phyloP scores from a whole-genome alignment of 2,329 filamentous ascomycete species.

The Cadophora sp. region DNA sequence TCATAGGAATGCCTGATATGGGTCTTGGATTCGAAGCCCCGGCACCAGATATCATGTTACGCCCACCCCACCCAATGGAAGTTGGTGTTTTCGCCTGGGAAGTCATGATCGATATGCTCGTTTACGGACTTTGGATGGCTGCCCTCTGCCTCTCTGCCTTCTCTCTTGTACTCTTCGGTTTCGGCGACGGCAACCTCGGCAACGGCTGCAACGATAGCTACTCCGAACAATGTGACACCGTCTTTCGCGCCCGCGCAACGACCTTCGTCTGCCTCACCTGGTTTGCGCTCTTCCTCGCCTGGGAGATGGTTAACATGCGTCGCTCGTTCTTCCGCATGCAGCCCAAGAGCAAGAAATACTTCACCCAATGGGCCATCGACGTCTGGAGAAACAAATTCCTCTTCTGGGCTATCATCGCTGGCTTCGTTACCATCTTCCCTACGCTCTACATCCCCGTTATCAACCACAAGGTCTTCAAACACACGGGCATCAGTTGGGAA shows the following conservation, averaged over 20 bases:
- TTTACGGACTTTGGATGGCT: conserved; percentile 82
- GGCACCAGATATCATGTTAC: conserved; percentile 75
- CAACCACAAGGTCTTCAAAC: conserved; percentile 70
- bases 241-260: conserved; percentile 75
- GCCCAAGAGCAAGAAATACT: conserved; percentile 63
- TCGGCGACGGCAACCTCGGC: conserved; percentile 61
- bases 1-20: conserved; percentile 71
- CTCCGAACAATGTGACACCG: conserved; percentile 60
- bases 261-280: conserved; percentile 78
- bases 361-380: conserved; percentile 71
- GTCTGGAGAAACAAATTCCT: conserved; percentile 77
- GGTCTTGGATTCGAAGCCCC: conserved; percentile 83
- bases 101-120: conserved; percentile 78
- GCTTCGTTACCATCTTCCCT: conserved; percentile 63
- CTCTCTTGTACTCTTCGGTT: conserved; percentile 67
- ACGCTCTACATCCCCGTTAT: conserved; percentile 72
- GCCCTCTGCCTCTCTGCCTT: conserved; percentile 69
- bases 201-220: conserved; percentile 65
- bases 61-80: conserved; percentile 74
- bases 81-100: conserved; percentile 79
- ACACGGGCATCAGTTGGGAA: conserved; percentile 70
- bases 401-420: conserved; percentile 67
- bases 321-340: conserved; percentile 79
- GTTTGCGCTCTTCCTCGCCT: conserved; percentile 78
- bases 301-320: conserved; percentile 78